These are phyloP conservation scores for Zygoascus hellenicus DNA, from an alignment of 1,139 yeast genomes.

Conservation along the genomic window DNA sequence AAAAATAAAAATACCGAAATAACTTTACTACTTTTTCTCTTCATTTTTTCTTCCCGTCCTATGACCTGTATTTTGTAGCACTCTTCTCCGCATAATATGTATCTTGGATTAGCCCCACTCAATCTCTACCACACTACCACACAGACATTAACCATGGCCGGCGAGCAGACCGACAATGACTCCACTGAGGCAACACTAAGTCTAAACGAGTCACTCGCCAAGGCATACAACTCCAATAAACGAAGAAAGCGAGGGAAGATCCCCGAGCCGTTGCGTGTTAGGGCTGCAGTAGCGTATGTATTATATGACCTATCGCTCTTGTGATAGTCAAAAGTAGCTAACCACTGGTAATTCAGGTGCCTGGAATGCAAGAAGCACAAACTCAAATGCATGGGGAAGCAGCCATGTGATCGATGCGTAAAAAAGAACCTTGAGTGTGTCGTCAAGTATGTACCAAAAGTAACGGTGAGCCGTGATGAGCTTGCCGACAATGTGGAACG, in stretches of 20 bases:
- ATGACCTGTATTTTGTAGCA: too few species aligned
- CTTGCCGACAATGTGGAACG: constrained; percentile 2
- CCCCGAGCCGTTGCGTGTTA: constrained; percentile 7
- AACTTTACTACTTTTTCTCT: background rate
- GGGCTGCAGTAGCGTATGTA: constrained; percentile 12
- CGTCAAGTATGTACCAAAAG: background rate
- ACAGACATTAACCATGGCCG: background rate
- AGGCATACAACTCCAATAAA: background rate
- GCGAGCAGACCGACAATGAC: background rate
- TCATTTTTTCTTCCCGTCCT: too few species aligned
- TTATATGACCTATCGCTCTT: background rate
- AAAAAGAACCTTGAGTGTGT: constrained; percentile 5
- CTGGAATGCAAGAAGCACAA: constrained; percentile 11
- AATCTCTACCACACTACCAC: too few species aligned
- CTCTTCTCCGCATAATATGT: too few species aligned
- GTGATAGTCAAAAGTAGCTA: background rate
- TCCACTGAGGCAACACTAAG: background rate
- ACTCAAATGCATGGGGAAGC: constrained; percentile 9
- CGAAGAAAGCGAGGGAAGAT: constrained; percentile 1
- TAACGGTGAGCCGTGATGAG: constrained; percentile 7
- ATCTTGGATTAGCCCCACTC: too few species aligned
- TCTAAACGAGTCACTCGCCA: too few species aligned
- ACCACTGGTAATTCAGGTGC: background rate
- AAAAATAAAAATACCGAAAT: background rate
- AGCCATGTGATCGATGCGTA: constrained; percentile 11